Base-by-base conservation (phyloP, 1,284 basidiomycete genomes). In the Takashimella koratensis region DNA sequence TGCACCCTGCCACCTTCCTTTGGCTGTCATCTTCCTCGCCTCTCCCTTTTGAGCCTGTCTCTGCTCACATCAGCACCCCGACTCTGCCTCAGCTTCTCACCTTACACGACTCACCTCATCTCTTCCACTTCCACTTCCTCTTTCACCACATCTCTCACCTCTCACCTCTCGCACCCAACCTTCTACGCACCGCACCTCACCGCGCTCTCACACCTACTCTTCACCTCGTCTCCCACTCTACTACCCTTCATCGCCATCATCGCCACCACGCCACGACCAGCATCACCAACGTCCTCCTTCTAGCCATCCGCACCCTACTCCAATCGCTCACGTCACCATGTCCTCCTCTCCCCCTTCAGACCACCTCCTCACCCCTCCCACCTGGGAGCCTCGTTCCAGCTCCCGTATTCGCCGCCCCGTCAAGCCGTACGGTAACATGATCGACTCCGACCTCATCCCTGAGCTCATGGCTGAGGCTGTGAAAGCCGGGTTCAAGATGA, bases 401-500 rank as follows among this genome's bases (percentile, higher is more conserved):
- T 16, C 22, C 43, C 53, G 53, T 36, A 22, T 25, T 10, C 45
- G 48, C 42, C 43, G 41, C 21, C 26, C 36, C 2, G n/a, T 49
- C 8, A 8, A 36, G 10, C 40, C 39, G 16, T 51, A 25, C 23
- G 45, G 48, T 23, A 50, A 54, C 45, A 21, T 22, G 30, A 45
- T 47, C 2, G 27, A n/a, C 16, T 47, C 40, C 4, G 53, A 51
- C 43, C 10, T 21, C 10, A 23, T 45, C 3, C n/a, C 13, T 12
- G 43, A 23, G n/a, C 23, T 25, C 2, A 22, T 21, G 5, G 11
- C 43, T 25, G 24, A 44, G 13, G 43, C n/a, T 6, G 40, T 8
- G 41, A 10, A 42, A n/a, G 21, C 23, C 45, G 5, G 24, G 40
- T 42, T 19, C 27, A 19, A 19, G 19, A 49, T 46, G 52, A 88